A percentile compares a stretch with the other conserved stretches of the same genome.
Conservation (phyloP, 75 land plant species). For the Picea sitchensis region DNA sequence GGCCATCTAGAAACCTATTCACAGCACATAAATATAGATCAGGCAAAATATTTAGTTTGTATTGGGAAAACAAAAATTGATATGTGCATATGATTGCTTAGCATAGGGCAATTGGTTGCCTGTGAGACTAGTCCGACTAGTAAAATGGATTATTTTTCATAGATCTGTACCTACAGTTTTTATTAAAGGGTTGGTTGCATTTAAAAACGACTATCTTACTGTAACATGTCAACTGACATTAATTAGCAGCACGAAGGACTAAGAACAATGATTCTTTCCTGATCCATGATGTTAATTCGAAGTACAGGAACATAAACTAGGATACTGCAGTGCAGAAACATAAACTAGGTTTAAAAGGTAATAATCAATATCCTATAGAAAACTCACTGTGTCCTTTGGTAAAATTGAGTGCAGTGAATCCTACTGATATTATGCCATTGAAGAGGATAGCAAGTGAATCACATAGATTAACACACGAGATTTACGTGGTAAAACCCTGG, state of each 20-base stretch:
- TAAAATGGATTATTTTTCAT: background rate
- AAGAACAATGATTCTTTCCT: background rate
- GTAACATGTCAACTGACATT: background rate
- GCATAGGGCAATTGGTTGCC: background rate
- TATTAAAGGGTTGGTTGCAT: background rate
- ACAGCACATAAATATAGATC: background rate
- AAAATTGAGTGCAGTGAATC: background rate
- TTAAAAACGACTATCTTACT: background rate
- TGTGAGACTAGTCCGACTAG: background rate
- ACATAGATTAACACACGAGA: background rate
- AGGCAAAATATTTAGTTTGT: background rate
- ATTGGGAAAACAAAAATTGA: background rate
- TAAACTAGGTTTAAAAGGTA: too few species aligned
- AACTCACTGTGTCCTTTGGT: too few species aligned
- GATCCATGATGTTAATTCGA: background rate
- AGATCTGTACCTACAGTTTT: background rate
- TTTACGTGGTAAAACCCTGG: too few species aligned
- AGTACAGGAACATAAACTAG: too few species aligned
- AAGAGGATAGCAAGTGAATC: background rate
- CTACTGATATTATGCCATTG: background rate
- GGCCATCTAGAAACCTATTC: background rate
- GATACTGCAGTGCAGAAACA: too few species aligned
- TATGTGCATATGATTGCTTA: background rate
- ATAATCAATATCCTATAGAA: too few species aligned
- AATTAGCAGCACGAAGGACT: background rate